Conservation (phyloP, 1,284 basidiomycete species). For the Grifola frondosa region DNA sequence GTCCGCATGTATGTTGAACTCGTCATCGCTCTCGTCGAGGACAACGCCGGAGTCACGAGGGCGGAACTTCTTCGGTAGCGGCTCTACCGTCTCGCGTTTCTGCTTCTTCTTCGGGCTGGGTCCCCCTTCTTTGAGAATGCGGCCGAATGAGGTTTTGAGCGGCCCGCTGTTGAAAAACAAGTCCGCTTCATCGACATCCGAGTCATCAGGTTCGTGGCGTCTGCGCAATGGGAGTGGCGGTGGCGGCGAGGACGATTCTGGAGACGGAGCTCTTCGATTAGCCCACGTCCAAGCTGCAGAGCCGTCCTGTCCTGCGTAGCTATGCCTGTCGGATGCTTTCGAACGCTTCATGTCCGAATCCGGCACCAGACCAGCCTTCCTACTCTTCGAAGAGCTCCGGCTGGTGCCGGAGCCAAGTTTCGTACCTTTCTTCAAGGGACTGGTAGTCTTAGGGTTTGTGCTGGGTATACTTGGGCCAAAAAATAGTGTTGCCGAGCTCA, state of each 20-base stretch:
- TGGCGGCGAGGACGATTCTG: constrained; percentile 22
- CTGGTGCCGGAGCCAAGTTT: constrained; percentile 11
- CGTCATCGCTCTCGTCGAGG: constrained; percentile 60
- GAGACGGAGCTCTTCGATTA: constrained; percentile 14
- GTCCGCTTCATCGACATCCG: constrained; percentile 52
- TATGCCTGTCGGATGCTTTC: constrained; percentile 52
- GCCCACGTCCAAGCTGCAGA: constrained; percentile 11
- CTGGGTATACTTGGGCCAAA: constrained; percentile 62
- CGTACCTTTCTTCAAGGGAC: constrained; percentile 17
- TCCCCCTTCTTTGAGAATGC: constrained; percentile 53
- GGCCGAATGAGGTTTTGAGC: constrained; percentile 49
- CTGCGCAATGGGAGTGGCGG: constrained; percentile 16
- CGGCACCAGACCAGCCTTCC: no score
- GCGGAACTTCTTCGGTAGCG: constrained; percentile 65
- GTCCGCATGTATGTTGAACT: constrained; percentile 17
- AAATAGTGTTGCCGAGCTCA: constrained; percentile 65
- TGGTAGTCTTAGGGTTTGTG: constrained; percentile 23
- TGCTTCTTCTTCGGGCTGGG: constrained; percentile 57
- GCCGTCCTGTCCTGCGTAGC: constrained; percentile 45
- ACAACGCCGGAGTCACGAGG: constrained; percentile 67
- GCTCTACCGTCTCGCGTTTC: constrained; percentile 30
- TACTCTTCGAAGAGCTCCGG: constrained; percentile 7
- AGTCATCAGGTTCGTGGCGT: constrained; percentile 21
- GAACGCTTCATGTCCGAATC: constrained; percentile 23
- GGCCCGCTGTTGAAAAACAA: constrained; percentile 51